These are phyloP conservation scores for Lactifluus rugatus DNA, from an alignment of 768 basidiomycete species.

Conservation along the genomic window DNA sequence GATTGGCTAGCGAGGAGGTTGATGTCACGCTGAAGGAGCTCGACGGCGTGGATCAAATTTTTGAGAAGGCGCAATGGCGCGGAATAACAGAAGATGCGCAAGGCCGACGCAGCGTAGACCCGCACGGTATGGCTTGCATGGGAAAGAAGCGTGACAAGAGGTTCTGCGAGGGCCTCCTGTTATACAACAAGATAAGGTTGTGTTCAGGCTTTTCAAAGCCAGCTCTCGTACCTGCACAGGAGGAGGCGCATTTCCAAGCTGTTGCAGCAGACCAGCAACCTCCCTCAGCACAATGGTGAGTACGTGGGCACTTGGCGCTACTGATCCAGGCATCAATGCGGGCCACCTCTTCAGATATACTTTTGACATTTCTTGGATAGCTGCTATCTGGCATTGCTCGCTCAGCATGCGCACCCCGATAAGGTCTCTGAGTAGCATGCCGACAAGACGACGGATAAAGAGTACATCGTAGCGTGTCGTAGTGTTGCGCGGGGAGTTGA, in stretches of 20 bases:
- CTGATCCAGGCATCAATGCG: constrained; percentile 80
- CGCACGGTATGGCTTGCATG: constrained; percentile 88
- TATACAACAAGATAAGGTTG: neutral
- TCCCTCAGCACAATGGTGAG: constrained; percentile 72
- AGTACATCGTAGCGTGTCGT: constrained; percentile 64
- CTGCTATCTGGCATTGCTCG: constrained; percentile 88
- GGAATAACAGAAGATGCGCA: constrained; percentile 84
- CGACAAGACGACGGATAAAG: constrained; percentile 60
- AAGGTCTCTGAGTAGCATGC: constrained; percentile 72
- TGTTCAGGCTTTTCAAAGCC: neutral
- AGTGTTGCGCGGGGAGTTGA: constrained; percentile 46
- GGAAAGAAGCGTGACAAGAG: constrained; percentile 71
- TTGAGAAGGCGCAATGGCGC: constrained; percentile 80
- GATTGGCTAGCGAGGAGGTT: constrained; percentile 39
- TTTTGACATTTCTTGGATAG: constrained; percentile 77
- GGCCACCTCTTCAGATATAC: constrained; percentile 88
- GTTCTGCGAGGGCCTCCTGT: constrained; percentile 73
- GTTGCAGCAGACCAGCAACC: constrained; percentile 75
- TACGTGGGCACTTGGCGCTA: constrained; percentile 53
- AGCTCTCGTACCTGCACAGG: constrained; percentile 56
- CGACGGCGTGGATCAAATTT: constrained; percentile 64
- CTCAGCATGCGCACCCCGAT: constrained; percentile 83
- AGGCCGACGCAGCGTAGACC: constrained; percentile 75
- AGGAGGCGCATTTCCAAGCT: constrained; percentile 86
- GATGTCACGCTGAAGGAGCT: constrained; percentile 78